These are phyloP conservation scores for Didymella glomerata DNA, from an alignment of 2,329 filamentous ascomycete genomes.

Conservation along the genomic window DNA sequence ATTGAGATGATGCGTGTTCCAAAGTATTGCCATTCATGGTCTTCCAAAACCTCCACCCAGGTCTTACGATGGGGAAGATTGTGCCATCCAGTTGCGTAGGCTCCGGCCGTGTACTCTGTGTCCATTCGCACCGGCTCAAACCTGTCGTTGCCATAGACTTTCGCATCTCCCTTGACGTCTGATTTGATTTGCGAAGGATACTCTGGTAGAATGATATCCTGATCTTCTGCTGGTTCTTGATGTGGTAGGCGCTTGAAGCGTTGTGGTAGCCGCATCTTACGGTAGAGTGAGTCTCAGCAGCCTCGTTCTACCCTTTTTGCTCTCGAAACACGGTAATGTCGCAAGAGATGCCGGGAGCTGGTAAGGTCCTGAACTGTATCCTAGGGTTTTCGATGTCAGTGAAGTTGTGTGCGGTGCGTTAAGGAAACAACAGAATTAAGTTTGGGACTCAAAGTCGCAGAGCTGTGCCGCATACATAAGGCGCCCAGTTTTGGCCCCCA, in stretches of 20 bases:
- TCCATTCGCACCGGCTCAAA: slow-evolving; percentile 5
- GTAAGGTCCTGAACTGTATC: too few species aligned
- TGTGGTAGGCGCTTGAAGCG: slow-evolving; percentile 20
- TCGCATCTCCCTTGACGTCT: slow-evolving; percentile 2
- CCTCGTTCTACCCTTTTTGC: background rate
- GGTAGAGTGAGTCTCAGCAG: background rate
- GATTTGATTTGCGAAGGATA: slow-evolving; percentile 12
- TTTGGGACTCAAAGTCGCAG: background rate
- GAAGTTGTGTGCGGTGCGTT: background rate
- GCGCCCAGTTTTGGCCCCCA: slow-evolving; percentile 14
- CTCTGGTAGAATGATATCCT: slow-evolving; percentile 13
- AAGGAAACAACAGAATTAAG: background rate
- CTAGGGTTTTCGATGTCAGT: background rate
- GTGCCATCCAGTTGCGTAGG: background rate
- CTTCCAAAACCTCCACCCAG: slow-evolving; percentile 20
- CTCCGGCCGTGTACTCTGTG: slow-evolving; percentile 6
- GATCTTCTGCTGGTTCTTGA: slow-evolving; percentile 14
- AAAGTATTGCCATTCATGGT: slow-evolving; percentile 11
- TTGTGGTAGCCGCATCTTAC: slow-evolving; percentile 14
- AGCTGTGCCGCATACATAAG: background rate
- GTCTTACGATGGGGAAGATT: slow-evolving; percentile 13
- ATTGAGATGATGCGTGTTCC: slow-evolving; percentile 15
- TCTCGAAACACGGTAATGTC: background rate
- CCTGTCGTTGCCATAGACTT: background rate
- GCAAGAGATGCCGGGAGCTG: background rate